These are phyloP conservation scores for Pseudozyma flocculosa DNA, from an alignment of 1,284 basidiomycete species.

Conservation along the genomic window DNA sequence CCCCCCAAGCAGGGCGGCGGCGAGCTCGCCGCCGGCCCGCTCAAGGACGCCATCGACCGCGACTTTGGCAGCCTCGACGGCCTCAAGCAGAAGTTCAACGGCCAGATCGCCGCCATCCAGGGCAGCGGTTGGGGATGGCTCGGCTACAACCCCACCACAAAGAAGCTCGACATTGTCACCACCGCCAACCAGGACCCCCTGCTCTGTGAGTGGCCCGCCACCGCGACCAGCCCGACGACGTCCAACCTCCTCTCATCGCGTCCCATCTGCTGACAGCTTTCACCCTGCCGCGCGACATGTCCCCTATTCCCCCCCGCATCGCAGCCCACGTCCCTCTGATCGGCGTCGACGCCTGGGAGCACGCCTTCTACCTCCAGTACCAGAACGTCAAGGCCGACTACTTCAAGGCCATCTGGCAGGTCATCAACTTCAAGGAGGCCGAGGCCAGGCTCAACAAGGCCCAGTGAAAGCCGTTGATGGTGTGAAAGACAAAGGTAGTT, in stretches of 20 bases:
- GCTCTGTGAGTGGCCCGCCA: conserved; percentile 32
- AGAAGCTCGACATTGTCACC: conserved; percentile 51
- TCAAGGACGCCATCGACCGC: conserved; percentile 53
- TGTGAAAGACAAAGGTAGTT: too few species aligned
- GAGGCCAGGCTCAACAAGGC: conserved; percentile 54
- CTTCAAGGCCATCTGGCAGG: conserved; percentile 57
- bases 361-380: conserved; percentile 57
- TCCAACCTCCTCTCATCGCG: too few species aligned
- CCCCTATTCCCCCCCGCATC: too few species aligned
- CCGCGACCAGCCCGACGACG: too few species aligned
- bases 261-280: too few species aligned
- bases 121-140: conserved; percentile 57
- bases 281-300: too few species aligned
- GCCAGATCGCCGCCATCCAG: conserved; percentile 51
- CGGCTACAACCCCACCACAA: conserved; percentile 42
- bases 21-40: conserved; percentile 39
- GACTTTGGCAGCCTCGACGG: conserved; percentile 53
- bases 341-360: conserved; percentile 57
- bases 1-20: conserved; percentile 52
- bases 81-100: conserved; percentile 50
- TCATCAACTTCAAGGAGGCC: conserved; percentile 58
- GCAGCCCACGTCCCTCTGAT: conserved; percentile 52
- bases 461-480: conserved; percentile 19
- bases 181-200: conserved; percentile 57
- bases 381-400: conserved; percentile 57